These are phyloP conservation scores for Metarhizium sp. DNA, from an alignment of 2,329 filamentous ascomycete genomes.

Conservation along the genomic window DNA sequence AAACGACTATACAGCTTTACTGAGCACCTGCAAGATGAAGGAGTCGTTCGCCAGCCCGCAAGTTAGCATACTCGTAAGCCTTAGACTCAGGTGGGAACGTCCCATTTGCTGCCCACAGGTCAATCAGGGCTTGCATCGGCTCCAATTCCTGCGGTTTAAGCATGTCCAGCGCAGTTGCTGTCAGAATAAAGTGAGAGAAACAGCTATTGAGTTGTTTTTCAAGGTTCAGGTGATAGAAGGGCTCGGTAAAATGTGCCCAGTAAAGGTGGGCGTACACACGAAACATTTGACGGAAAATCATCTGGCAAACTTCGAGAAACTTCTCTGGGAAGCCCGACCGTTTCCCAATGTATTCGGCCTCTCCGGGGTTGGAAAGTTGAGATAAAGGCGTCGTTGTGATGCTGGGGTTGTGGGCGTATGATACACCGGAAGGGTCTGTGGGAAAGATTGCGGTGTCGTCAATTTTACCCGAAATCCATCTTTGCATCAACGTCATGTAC, in stretches of 20 bases:
- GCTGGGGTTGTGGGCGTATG: slow-evolving; percentile 53
- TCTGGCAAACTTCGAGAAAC: slow-evolving; percentile 84
- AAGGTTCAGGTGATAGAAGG: slow-evolving; percentile 73
- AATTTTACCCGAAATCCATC: slow-evolving; percentile 95
- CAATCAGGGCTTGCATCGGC: slow-evolving; percentile 90
- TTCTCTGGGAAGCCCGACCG: slow-evolving; percentile 85
- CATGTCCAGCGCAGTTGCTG: slow-evolving; percentile 72
- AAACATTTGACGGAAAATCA: slow-evolving; percentile 97
- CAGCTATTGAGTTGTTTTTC: slow-evolving; percentile 79
- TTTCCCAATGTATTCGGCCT: slow-evolving; percentile 77
- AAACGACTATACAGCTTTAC: slow-evolving; percentile 9
- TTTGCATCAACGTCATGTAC: slow-evolving; percentile 92
- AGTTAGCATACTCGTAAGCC: slow-evolving; percentile 56
- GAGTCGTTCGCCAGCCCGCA: slow-evolving; percentile 49
- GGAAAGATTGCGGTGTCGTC: slow-evolving; percentile 86
- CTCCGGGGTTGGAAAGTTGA: slow-evolving; percentile 50
- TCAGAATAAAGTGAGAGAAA: slow-evolving; percentile 77
- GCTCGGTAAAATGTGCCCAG: slow-evolving; percentile 85
- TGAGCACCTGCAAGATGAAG: slow-evolving; percentile 36
- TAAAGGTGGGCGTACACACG: slow-evolving; percentile 96
- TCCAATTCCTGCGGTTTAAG: slow-evolving; percentile 84
- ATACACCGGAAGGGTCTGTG: slow-evolving; percentile 66
- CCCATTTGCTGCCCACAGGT: slow-evolving; percentile 83
- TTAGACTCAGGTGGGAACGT: slow-evolving; percentile 71
- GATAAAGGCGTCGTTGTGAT: slow-evolving; percentile 51